These are phyloP conservation scores for Actinidia chinensis DNA, from an alignment of 179 eudicot species.

Conservation along the genomic window DNA sequence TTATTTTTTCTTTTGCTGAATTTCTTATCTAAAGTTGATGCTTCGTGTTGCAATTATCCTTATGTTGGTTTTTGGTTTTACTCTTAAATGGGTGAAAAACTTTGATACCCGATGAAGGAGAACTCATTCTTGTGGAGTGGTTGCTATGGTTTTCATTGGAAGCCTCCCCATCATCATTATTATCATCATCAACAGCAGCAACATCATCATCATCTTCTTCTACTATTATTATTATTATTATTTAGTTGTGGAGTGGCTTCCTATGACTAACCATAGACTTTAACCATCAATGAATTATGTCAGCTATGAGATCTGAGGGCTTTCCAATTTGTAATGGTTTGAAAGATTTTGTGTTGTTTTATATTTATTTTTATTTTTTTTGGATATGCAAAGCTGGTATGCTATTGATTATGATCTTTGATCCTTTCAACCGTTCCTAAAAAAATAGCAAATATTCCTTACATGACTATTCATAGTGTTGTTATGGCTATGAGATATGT, in stretches of 20 bases:
- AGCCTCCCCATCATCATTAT: too few species aligned
- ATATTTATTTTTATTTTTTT: too few species aligned
- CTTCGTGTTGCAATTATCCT: background rate
- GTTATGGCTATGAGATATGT: too few species aligned
- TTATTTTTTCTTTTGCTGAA: background rate
- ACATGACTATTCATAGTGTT: background rate
- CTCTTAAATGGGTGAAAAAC: background rate
- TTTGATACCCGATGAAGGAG: conserved; percentile 6
- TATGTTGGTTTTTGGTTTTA: background rate
- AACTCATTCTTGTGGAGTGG: conserved; percentile 7
- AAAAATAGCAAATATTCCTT: background rate
- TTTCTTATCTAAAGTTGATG: background rate
- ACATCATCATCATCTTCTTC: too few species aligned
- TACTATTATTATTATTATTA: background rate
- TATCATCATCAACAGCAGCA: too few species aligned
- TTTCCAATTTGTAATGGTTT: background rate
- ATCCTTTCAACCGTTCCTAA: background rate
- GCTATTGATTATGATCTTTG: background rate
- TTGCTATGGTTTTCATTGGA: conserved; percentile 4
- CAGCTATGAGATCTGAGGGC: conserved; percentile 12
- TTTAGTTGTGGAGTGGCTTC: conserved; percentile 7
- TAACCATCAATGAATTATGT: background rate
- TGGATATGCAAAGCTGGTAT: background rate
- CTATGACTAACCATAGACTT: background rate
- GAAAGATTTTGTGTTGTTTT: too few species aligned